phyloP scores from a whole-genome alignment of 2,329 filamentous ascomycete species.

The Cladosporium sp. region DNA sequence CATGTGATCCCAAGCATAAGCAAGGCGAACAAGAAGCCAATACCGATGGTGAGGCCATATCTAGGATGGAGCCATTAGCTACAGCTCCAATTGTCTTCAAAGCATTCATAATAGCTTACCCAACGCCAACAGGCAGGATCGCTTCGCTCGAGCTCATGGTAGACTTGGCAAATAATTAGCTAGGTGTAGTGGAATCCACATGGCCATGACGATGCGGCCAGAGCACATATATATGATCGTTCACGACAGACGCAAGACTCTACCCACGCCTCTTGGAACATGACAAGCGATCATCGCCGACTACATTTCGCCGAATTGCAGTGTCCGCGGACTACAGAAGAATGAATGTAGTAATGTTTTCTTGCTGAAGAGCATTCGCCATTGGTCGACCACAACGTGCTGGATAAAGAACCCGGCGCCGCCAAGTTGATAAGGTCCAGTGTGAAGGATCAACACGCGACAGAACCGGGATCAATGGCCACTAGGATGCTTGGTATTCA shows the following conservation, averaged over 20 bases:
- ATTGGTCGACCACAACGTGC: background rate
- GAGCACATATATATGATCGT: constrained; percentile 2
- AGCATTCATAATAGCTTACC: background rate
- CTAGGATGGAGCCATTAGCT: constrained; percentile 5
- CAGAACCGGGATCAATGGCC: background rate
- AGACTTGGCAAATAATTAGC: constrained; percentile 3
- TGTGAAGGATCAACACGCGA: constrained; percentile 5
- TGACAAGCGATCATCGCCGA: constrained; percentile 2
- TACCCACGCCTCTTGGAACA: background rate
- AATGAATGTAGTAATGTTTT: background rate
- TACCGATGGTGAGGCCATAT: constrained; percentile 68
- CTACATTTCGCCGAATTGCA: constrained; percentile 6
- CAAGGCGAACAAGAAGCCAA: constrained; percentile 69
- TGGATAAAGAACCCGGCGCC: constrained; percentile 2
- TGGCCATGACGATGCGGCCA: background rate
- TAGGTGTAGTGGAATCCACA: background rate
- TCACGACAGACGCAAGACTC: background rate
- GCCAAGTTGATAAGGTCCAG: constrained; percentile 15
- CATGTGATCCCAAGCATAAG: constrained; percentile 39
- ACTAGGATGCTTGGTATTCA: background rate
- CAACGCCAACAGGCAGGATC: constrained; percentile 18
- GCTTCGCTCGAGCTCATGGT: constrained; percentile 15
- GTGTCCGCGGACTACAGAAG: background rate
- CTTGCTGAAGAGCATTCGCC: background rate
- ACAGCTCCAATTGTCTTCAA: background rate